These are phyloP conservation scores for Salvia splendens DNA, from an alignment of 257 asterid species.

Conservation along the genomic window DNA sequence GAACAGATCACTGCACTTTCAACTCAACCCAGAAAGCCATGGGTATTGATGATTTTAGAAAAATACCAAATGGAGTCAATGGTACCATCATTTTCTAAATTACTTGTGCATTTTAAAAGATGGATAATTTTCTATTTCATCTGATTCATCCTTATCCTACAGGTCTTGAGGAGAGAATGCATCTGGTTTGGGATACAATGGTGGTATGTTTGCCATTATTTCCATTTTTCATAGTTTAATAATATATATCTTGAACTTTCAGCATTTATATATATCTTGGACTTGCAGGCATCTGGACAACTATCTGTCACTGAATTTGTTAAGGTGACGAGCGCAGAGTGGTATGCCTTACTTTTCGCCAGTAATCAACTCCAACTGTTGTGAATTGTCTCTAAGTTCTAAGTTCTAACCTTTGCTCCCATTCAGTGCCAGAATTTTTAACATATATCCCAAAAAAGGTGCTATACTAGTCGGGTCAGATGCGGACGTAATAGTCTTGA, in stretches of 20 bases:
- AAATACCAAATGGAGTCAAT: conserved; percentile 97
- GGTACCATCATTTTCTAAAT: conserved; percentile 46
- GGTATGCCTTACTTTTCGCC: conserved; percentile 47
- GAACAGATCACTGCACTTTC: conserved; percentile 97
- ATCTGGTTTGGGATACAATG: conserved; percentile 92
- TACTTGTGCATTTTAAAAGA: conserved; percentile 14
- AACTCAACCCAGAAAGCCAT: conserved; percentile 83
- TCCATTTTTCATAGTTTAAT: conserved; percentile 13
- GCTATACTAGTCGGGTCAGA: conserved; percentile 91
- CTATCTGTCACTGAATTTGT: conserved; percentile 80
- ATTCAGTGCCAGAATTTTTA: conserved; percentile 87
- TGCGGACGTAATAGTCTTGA: conserved; percentile 86
- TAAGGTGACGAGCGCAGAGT: conserved; percentile 81
- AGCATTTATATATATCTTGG: no score
- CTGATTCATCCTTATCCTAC: conserved; percentile 21
- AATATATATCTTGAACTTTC: background rate
- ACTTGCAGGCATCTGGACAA: conserved; percentile 73
- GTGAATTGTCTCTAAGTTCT: conserved; percentile 23
- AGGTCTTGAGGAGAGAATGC: conserved; percentile 99
- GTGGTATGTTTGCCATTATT: conserved; percentile 63
- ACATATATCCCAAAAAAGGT: conserved; percentile 92
- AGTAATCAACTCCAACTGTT: background rate
- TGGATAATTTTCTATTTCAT: conserved; percentile 5
- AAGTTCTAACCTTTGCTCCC: conserved; percentile 6
- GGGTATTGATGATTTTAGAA: conserved; percentile 85